A percentile compares a stretch with the other conserved stretches of the same genome.
Conservation (phyloP, 495 filamentous ascomycete species). For the Bryoglossum gracile region DNA sequence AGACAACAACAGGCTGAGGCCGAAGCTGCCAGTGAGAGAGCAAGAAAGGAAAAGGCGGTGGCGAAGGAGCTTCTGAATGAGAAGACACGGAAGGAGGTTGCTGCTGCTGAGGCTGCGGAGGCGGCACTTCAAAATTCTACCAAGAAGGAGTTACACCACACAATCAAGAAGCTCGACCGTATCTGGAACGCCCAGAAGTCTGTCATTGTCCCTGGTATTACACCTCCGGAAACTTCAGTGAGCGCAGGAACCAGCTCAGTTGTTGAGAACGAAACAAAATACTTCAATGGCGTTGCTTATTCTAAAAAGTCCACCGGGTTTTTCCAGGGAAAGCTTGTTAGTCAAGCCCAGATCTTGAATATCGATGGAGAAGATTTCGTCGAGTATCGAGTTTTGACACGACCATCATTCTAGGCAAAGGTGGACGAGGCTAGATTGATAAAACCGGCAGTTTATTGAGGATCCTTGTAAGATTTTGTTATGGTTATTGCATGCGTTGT, state of each 20-base stretch:
- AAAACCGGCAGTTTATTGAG: too few relatives aligned
- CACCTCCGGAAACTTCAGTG: too few relatives aligned
- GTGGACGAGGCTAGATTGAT: too few relatives aligned
- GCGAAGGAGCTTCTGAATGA: slow-evolving; percentile 17
- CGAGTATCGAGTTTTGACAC: slow-evolving; percentile 48
- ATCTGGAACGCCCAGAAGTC: slow-evolving; percentile 23
- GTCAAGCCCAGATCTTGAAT: slow-evolving; percentile 41
- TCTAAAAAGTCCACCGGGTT: slow-evolving; percentile 45
- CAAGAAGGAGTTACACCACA: slow-evolving; percentile 20
- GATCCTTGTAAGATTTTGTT: too few relatives aligned
- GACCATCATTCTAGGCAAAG: slow-evolving; percentile 43
- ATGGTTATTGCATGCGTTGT: too few relatives aligned
- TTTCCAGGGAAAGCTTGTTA: slow-evolving; percentile 45
- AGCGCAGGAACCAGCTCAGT: not conserved
- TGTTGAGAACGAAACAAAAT: slow-evolving; percentile 38
- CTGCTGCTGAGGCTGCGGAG: slow-evolving; percentile 21
- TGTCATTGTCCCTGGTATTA: slow-evolving; percentile 6
- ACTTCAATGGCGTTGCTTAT: slow-evolving; percentile 45
- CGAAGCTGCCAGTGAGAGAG: slow-evolving; percentile 7
- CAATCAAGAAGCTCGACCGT: slow-evolving; percentile 22
- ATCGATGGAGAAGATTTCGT: slow-evolving; percentile 54
- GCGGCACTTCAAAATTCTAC: slow-evolving; percentile 14
- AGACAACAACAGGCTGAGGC: slow-evolving; percentile 17
- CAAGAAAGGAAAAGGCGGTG: slow-evolving; percentile 19
- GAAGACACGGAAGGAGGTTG: slow-evolving; percentile 22